These are phyloP conservation scores for Russula sp. DNA, from an alignment of 768 basidiomycete genomes.

Conservation along the genomic window DNA sequence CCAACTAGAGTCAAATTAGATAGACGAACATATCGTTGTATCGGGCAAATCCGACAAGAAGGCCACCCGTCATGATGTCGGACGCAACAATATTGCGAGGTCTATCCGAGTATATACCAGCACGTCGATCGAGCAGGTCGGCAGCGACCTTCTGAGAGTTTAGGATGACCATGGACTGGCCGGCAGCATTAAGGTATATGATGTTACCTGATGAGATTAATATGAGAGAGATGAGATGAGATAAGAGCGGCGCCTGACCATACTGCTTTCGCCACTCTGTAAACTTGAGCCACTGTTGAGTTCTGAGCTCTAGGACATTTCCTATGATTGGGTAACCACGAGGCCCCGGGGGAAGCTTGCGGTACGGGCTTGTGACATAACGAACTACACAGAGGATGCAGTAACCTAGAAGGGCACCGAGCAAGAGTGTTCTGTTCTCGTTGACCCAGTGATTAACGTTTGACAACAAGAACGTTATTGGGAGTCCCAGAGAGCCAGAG, in stretches of 20 bases:
- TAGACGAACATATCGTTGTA: slow-evolving; percentile 25
- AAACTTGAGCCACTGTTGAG: slow-evolving; percentile 27
- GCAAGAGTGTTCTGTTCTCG: slow-evolving; percentile 20
- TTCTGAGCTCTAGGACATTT: slow-evolving; percentile 23
- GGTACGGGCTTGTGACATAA: slow-evolving; percentile 24
- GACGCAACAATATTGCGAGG: slow-evolving; percentile 27
- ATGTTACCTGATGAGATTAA: slow-evolving; percentile 10
- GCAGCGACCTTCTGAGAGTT: slow-evolving; percentile 34
- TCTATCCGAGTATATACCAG: slow-evolving; percentile 36
- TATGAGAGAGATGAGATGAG: background rate
- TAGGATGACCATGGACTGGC: slow-evolving; percentile 33
- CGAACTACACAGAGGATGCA: background rate
- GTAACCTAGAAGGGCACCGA: slow-evolving; percentile 21
- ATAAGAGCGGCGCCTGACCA: slow-evolving; percentile 1
- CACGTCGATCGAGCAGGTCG: slow-evolving; percentile 37
- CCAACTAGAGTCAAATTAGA: background rate
- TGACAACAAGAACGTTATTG: background rate
- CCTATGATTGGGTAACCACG: slow-evolving; percentile 26
- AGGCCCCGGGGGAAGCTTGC: slow-evolving; percentile 25
- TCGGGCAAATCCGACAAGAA: slow-evolving; percentile 26
- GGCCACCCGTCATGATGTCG: slow-evolving; percentile 29
- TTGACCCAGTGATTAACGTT: background rate
- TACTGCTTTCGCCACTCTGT: slow-evolving; percentile 26
- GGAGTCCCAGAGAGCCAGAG: background rate
- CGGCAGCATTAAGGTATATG: slow-evolving; percentile 31